phyloP scores from a whole-genome alignment of 73 alveolate species.

The Uronychia setigera region DNA sequence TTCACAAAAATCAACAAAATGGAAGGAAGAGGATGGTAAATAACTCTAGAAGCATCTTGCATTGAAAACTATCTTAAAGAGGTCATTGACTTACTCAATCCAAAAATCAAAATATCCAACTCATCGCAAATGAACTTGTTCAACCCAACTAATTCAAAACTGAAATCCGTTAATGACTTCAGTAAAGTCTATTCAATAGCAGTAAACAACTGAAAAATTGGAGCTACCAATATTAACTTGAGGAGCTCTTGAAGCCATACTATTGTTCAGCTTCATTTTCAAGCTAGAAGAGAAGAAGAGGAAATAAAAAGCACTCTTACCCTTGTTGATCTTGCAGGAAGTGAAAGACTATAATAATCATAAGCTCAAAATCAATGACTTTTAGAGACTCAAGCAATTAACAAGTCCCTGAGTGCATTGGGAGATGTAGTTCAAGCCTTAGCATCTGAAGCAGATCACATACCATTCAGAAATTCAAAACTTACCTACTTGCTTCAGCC shows the following conservation, averaged over 20 bases:
- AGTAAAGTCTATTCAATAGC: conserved; percentile 47
- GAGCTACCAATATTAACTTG: conserved; percentile 80
- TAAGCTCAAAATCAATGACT: conserved; percentile 76
- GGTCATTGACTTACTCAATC: conserved; percentile 40
- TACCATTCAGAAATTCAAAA: conserved; percentile 86
- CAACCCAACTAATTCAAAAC: conserved; percentile 16
- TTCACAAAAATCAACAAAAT: neutral
- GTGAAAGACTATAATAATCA: conserved; percentile 80
- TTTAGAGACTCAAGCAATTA: conserved; percentile 81
- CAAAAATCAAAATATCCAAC: neutral
- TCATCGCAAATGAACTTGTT: neutral
- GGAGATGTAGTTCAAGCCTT: conserved; percentile 84
- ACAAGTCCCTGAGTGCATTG: conserved; percentile 81
- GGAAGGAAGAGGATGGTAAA: neutral
- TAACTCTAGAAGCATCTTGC: conserved; percentile 5
- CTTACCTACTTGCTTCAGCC: conserved; percentile 71
- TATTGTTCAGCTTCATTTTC: conserved; percentile 68
- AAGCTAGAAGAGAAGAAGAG: conserved; percentile 44
- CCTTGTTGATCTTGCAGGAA: conserved; percentile 88
- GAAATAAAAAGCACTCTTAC: conserved; percentile 72
- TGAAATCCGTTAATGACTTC: neutral
- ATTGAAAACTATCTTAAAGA: conserved; percentile 56
- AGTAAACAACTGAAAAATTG: conserved; percentile 61
- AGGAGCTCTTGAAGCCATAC: conserved; percentile 83
- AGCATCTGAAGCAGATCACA: conserved; percentile 72